Evolutionary conservation across 202 grass and related monocot species (phyloP), one percentile per base, ranked within the genome.

Genomic region (Carex arenaria): DNA sequence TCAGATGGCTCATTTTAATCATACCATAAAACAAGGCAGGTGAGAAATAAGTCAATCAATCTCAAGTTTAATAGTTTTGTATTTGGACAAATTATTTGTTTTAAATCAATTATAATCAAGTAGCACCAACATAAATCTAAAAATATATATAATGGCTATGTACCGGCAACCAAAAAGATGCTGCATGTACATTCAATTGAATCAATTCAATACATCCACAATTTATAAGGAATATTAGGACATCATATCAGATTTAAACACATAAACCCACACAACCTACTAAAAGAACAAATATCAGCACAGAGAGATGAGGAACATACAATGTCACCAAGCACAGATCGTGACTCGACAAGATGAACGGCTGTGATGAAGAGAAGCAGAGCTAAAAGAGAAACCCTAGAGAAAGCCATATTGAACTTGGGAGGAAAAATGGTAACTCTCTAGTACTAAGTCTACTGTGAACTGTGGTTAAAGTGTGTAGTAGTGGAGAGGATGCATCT

Each of bases 341-440:
- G 66, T 7, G 80, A 77, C 31, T 79, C 64, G 57, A 76, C 81
- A 19, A 80, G 19, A 67, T 61, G 65, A 64, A 77, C 67, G 6
- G 79, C 4, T 10, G 84, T 45, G 57, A 86, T 47, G 84, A 84
- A 67, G 54, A 86, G 88, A 19, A 84, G 1, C 38, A 87, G 73
- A 38, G 13, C 43, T 10, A 78, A 22, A 5, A 81, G 18, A 26
- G 71, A 84, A 68, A 67, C 30, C 54, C 52, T 80, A 67, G 80
- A 89, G 53, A 64, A 66, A 72, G 45, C 78, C 83, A 89, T 89
- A 68, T 26, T 30, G 7, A 57, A 64, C 74, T 70, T 77, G 20
- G 7, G 62, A 82, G 20, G 13, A 69, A 15, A 18, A 54, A 74
- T 12, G 10, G 8, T 20, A 23, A 47, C 1, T 13, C 68, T 47